Evolutionary conservation across 176 grass and related monocot genomes (phyloP).

Genomic region (Otatea glauca): DNA sequence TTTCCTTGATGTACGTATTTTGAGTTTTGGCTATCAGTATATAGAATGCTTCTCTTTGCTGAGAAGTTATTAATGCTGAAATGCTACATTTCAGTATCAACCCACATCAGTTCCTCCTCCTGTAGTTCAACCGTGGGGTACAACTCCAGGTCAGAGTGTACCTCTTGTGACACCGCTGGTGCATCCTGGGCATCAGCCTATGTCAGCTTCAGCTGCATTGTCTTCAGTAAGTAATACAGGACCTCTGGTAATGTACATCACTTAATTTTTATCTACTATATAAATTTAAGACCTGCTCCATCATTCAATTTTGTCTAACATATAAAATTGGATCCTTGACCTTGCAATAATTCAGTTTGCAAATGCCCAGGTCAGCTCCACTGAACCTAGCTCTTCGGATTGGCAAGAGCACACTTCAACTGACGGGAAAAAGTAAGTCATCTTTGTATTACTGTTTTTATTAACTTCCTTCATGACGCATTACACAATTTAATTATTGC

Average conservation of each 20-base stretch:
- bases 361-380: conserved; percentile 63
- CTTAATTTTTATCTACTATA: conserved; percentile 13
- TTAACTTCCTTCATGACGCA: background rate
- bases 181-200: conserved; percentile 58
- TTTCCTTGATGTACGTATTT: conserved; percentile 7
- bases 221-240: conserved; percentile 46
- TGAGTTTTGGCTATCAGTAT: background rate
- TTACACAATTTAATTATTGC: background rate
- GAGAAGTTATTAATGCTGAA: conserved; percentile 41
- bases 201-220: conserved; percentile 40
- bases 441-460: conserved; percentile 10
- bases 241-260: conserved; percentile 10
- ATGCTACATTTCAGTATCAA: conserved; percentile 62
- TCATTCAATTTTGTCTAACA: conserved; percentile 29
- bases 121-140: conserved; percentile 67
- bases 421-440: conserved; percentile 85
- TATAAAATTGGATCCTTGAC: conserved; percentile 34
- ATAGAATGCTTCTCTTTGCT: conserved; percentile 40
- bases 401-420: conserved; percentile 89
- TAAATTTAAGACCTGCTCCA: conserved; percentile 21
- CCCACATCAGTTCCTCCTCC: conserved; percentile 55
- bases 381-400: conserved; percentile 66
- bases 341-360: conserved; percentile 57
- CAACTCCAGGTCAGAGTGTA: conserved; percentile 51
- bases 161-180: conserved; percentile 52